Evolutionary conservation across 805 yeast species (phyloP).

Genomic region (Torulaspora quercuum): DNA sequence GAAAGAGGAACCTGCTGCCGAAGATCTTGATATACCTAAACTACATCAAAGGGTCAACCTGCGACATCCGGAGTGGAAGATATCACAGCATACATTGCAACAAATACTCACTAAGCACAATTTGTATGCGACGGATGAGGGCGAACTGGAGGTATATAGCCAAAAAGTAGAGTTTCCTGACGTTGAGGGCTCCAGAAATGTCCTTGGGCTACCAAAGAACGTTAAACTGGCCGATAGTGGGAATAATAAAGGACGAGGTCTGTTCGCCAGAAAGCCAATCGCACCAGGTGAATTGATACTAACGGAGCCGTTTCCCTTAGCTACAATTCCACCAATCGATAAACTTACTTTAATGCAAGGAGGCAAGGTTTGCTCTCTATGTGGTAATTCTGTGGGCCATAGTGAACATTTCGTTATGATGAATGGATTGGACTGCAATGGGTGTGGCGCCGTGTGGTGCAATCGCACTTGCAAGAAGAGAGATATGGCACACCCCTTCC

Average conservation of each 20-base stretch:
- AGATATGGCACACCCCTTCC: constrained; percentile 50
- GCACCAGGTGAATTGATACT: constrained; percentile 53
- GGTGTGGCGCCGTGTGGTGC: constrained; percentile 71
- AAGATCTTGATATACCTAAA: constrained; percentile 52
- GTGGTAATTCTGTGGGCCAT: constrained; percentile 53
- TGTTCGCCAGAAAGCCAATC: constrained; percentile 50
- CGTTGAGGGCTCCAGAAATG: constrained; percentile 13
- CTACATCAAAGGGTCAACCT: constrained; percentile 49
- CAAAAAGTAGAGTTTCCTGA: constrained; percentile 49
- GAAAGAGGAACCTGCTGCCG: constrained; percentile 64
- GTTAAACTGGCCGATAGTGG: constrained; percentile 4
- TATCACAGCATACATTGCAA: constrained; percentile 57
- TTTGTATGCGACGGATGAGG: constrained; percentile 43
- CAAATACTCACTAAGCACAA: constrained; percentile 54
- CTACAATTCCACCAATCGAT: constrained; percentile 65
- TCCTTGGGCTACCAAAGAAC: constrained; percentile 9
- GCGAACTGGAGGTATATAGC: constrained; percentile 50
- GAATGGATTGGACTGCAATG: constrained; percentile 60
- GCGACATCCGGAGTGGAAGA: constrained; percentile 57
- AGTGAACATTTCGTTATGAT: constrained; percentile 32
- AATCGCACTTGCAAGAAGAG: constrained; percentile 53
- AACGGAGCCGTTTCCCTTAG: constrained; percentile 56
- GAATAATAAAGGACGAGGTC: constrained; percentile 22
- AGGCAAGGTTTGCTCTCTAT: constrained; percentile 69
- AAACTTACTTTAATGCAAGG: constrained; percentile 53